Conservation (phyloP, 371 early-diverging fungal species). For the Syncephalastrum contaminatum region DNA sequence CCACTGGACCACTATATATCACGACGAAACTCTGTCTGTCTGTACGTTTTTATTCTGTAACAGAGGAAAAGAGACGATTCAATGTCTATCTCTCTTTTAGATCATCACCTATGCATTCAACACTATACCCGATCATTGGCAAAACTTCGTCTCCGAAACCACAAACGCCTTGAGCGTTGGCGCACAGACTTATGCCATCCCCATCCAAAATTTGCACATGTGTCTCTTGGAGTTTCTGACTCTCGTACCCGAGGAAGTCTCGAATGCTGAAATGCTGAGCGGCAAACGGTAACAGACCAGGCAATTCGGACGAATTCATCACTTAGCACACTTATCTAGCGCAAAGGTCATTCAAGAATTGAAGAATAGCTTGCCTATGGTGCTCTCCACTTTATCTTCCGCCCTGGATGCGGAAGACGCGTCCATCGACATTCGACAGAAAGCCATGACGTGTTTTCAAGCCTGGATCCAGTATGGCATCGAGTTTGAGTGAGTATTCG, state of each 20-base stretch:
- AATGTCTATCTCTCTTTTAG: conserved; percentile 24
- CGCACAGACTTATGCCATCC: conserved; percentile 28
- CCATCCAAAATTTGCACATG: conserved; percentile 31
- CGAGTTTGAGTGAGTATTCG: conserved; percentile 47
- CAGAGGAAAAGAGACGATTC: neutral
- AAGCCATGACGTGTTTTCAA: conserved; percentile 52
- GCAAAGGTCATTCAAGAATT: conserved; percentile 48
- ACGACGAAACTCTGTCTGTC: conserved; percentile 74
- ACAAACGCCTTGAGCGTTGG: conserved; percentile 49
- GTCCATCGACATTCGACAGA: conserved; percentile 32
- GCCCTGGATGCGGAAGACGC: conserved; percentile 5
- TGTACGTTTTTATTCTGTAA: conserved; percentile 46
- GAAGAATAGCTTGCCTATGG: conserved; percentile 43
- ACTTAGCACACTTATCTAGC: conserved; percentile 15
- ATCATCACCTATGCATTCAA: conserved; percentile 68
- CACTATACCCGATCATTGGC: conserved; percentile 63
- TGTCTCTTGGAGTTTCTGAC: conserved; percentile 72
- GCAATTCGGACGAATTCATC: neutral
- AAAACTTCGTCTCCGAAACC: conserved; percentile 55
- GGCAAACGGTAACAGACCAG: conserved; percentile 38
- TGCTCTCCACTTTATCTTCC: conserved; percentile 40
- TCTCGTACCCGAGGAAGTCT: conserved; percentile 77
- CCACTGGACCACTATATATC: conserved; percentile 65
- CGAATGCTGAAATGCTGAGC: conserved; percentile 56
- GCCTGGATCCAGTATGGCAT: conserved; percentile 70